Evolutionary conservation across 2,329 filamentous ascomycete species (phyloP).

Genomic region (Beauveria bassiana): DNA sequence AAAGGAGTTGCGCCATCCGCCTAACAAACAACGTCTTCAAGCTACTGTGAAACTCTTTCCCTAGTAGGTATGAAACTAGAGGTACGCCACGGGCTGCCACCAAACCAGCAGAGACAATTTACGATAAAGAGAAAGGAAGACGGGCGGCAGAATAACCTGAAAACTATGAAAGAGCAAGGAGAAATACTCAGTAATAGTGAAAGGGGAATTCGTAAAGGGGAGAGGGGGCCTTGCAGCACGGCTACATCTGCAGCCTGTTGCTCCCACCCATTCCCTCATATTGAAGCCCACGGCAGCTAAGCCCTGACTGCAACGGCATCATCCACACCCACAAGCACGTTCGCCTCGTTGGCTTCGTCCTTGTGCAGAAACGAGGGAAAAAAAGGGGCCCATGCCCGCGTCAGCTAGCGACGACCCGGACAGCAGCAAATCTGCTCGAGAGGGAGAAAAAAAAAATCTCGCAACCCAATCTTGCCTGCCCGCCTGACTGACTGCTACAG

Average conservation of each 20-base stretch:
- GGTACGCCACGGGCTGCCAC: not conserved
- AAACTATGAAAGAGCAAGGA: no score
- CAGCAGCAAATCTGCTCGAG: not conserved
- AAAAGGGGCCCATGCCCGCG: not conserved
- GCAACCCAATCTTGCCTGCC: not conserved
- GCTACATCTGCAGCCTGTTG: not conserved
- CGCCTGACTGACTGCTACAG: not conserved
- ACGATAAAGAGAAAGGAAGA: not conserved
- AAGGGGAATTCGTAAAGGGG: no score
- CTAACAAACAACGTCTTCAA: constrained; percentile 5
- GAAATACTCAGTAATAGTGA: not conserved
- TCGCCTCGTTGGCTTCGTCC: constrained; percentile 1
- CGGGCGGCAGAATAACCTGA: not conserved
- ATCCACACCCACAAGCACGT: constrained; percentile 5
- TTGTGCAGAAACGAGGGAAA: not conserved
- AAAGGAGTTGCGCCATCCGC: not conserved
- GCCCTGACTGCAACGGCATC: not conserved
- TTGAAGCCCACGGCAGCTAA: not conserved
- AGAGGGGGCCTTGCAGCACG: not conserved
- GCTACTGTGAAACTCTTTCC: constrained; percentile 1
- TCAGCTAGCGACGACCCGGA: constrained; percentile 6
- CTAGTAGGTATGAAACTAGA: not conserved
- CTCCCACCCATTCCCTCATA: not conserved
- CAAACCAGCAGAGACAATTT: not conserved
- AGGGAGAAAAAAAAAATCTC: not conserved